Evolutionary conservation across 75 land plant genomes (phyloP), one percentile per base, ranked within the genome.

Genomic region (Selaginella moellendorffii): DNA sequence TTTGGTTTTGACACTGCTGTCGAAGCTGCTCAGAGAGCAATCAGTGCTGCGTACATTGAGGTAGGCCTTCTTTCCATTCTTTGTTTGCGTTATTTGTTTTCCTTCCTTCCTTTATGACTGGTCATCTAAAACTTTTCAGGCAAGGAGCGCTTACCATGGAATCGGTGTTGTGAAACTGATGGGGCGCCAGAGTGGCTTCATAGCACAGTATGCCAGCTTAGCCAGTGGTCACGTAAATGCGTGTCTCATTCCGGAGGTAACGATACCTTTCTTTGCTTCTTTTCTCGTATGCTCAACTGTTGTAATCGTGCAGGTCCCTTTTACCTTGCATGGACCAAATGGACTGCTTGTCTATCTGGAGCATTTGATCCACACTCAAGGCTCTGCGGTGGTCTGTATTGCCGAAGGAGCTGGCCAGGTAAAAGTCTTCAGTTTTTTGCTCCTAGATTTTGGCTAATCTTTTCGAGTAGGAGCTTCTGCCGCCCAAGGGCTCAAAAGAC

Each of bases 361-460:
- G 63, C 71, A 77, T 51, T 65, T 84, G 27, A 67, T 95, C 53
- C 69, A 76, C 60, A 79, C 81, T 30, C 83, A 90, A 63, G 91
- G 97, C 30, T 80, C 80, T 12, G 87, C 83, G 68, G 88, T 95
- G 10, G 61, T 95, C 25, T 84, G 87, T 81, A 76, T 95, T 19
- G 99, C 99, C 24, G 99, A 95, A 74, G 99, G 99, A 46, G 99
- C 97, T 62, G 99, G 99, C n/a, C 99, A 95, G 79, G 99, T 89
- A 26, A 72, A 24, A 30, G 25, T 53, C 54, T 26, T 25, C 22
- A 20, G 14, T 18, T 29, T 2, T 62, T 1, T 26, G 24, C 27
- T 1, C 27, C 10, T 17, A 21, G 1, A 2, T 62, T 31, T 64
- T 30, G 65, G 10, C 23, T 26, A 8, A 52, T 69, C 22, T 74